These are phyloP conservation scores for Allomyces javanicus DNA, from an alignment of 192 early-diverging fungal species.

Conservation along the genomic window DNA sequence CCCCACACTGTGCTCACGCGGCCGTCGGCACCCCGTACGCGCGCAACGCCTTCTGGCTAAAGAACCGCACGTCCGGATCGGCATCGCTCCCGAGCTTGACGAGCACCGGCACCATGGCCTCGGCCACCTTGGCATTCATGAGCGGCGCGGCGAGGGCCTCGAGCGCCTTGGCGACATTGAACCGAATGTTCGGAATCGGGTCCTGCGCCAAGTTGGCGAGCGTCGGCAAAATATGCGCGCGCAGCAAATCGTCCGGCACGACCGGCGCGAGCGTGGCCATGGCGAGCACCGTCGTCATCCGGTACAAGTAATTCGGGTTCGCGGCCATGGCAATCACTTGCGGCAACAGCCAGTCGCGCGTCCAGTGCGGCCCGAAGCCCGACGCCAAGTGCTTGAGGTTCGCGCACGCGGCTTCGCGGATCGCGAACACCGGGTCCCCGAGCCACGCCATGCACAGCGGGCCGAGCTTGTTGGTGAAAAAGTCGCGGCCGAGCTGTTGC, in stretches of 20 bases:
- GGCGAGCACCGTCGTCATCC: conserved; percentile 96
- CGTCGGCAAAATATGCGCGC: conserved; percentile 73
- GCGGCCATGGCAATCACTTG: conserved; percentile 75
- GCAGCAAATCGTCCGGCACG: conserved; percentile 68
- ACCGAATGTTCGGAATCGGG: conserved; percentile 97
- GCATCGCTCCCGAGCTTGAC: conserved; percentile 65
- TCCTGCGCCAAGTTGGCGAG: conserved; percentile 65
- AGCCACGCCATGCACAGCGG: conserved; percentile 97
- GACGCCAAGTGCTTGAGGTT: conserved; percentile 91
- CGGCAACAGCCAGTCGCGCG: conserved; percentile 79
- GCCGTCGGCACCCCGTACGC: background rate
- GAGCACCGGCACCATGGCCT: conserved; percentile 56
- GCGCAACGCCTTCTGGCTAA: conserved; percentile 55
- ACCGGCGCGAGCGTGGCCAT: conserved; percentile 79
- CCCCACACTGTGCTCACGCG: no score
- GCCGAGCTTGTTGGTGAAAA: conserved; percentile 93
- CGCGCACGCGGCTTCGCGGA: conserved; percentile 86
- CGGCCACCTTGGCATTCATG: conserved; percentile 38
- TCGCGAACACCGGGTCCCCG: conserved; percentile 86
- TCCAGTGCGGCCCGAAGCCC: conserved; percentile 98
- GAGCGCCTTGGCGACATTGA: conserved; percentile 93
- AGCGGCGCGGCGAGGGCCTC: conserved; percentile 66
- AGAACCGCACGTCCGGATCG: conserved; percentile 89
- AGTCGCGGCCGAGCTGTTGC: conserved; percentile 79
- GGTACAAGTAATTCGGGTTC: conserved; percentile 87